phyloP scores from a whole-genome alignment of 106 monocot genomes.

The Acorus calamus region DNA sequence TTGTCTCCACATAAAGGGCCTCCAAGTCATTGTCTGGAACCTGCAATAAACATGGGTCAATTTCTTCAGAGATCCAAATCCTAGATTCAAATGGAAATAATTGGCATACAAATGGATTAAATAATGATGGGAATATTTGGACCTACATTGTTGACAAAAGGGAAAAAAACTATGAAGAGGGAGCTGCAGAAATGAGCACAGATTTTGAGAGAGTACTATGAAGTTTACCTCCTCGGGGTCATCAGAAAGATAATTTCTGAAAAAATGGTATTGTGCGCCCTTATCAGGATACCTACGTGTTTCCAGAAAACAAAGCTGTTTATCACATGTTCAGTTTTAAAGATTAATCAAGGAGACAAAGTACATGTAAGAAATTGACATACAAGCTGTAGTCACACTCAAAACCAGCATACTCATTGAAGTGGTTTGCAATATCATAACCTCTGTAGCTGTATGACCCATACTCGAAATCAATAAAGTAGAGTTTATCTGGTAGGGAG shows the following conservation, averaged over 20 bases:
- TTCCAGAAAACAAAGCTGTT: neutral
- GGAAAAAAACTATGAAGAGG: too few species aligned
- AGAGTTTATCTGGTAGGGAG: conserved; percentile 58
- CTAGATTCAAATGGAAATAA: too few species aligned
- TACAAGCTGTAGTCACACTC: conserved; percentile 85
- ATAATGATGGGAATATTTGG: too few species aligned
- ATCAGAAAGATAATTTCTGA: conserved; percentile 67
- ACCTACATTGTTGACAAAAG: too few species aligned
- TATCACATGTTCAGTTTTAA: neutral
- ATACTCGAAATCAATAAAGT: conserved; percentile 97
- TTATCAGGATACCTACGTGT: conserved; percentile 66
- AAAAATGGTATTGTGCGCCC: conserved; percentile 78
- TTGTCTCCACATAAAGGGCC: conserved; percentile 72
- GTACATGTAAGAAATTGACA: conserved; percentile 1
- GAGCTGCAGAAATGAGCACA: too few species aligned
- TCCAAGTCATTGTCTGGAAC: conserved; percentile 52
- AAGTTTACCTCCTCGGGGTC: conserved; percentile 39
- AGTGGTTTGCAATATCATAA: conserved; percentile 96
- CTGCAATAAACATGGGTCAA: conserved; percentile 12
- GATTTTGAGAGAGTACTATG: too few species aligned
- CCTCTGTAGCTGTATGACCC: conserved; percentile 99
- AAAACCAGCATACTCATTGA: conserved; percentile 95
- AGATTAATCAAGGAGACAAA: neutral
- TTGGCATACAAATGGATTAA: too few species aligned
- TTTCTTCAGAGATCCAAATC: too few species aligned